Conservation (phyloP, 2,329 filamentous ascomycete genomes). For the Paecilomyces sp. region DNA sequence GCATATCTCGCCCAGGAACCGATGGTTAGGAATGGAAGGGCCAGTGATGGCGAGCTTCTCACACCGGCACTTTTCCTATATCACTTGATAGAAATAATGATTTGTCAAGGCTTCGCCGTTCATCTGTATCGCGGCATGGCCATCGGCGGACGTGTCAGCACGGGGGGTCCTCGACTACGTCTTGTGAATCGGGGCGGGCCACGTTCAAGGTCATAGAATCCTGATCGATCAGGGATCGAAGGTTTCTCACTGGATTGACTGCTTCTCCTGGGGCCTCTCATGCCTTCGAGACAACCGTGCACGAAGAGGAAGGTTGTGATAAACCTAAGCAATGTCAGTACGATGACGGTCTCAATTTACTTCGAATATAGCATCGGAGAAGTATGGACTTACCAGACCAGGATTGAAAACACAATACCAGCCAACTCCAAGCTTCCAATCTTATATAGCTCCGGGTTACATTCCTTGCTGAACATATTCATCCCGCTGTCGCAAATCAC, state of each 20-base stretch:
- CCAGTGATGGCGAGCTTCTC: not conserved
- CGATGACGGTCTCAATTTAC: not conserved
- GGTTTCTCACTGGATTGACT: not conserved
- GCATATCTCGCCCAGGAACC: not conserved
- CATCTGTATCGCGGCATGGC: not conserved
- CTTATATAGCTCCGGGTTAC: slow-evolving; percentile 20
- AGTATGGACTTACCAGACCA: slow-evolving; percentile 16
- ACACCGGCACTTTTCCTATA: not conserved
- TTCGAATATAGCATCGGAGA: no score
- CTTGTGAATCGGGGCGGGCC: not conserved
- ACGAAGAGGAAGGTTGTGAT: slow-evolving; percentile 3
- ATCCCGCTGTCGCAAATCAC: slow-evolving; percentile 14
- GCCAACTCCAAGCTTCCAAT: slow-evolving; percentile 22
- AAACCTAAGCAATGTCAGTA: not conserved
- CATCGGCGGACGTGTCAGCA: slow-evolving; percentile 2
- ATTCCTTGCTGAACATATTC: slow-evolving; percentile 19
- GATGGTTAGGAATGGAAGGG: not conserved
- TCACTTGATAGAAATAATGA: not conserved
- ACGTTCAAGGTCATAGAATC: not conserved
- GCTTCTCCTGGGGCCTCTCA: not conserved
- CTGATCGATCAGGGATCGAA: not conserved
- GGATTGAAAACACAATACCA: slow-evolving; percentile 16
- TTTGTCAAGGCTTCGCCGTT: not conserved
- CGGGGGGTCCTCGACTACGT: not conserved
- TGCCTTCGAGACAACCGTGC: slow-evolving; percentile 1